Percentiles rank a stretch among this genome's conserved stretches.
Conservation (phyloP, 2,329 filamentous ascomycete species). For the Colletotrichum spinosum region DNA sequence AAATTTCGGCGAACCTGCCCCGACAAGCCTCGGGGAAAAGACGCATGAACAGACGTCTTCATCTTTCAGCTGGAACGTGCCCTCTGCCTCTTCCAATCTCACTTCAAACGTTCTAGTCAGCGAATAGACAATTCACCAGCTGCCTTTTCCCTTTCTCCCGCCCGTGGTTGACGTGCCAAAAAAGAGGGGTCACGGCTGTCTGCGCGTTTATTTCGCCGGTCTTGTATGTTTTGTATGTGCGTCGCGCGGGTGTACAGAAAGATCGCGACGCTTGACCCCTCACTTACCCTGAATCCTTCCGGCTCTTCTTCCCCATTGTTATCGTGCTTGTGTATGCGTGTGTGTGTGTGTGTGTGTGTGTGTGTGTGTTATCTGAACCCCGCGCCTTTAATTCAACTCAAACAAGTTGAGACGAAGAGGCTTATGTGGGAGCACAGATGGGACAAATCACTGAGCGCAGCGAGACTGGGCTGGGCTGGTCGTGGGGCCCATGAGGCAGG, state of each 20-base stretch:
- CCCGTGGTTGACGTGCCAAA: background rate
- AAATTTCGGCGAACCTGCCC: no score
- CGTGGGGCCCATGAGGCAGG: slow-evolving; percentile 23
- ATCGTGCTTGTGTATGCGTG: background rate
- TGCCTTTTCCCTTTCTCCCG: no score
- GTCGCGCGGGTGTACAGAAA: no score
- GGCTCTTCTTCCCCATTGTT: no score
- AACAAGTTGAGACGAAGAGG: slow-evolving; percentile 36
- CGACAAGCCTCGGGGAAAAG: no score
- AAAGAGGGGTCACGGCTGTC: background rate
- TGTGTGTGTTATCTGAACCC: slow-evolving; percentile 23
- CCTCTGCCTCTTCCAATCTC: no score
- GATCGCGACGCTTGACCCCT: no score
- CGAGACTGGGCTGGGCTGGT: background rate
- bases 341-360: slow-evolving; percentile 3
- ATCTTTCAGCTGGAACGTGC: no score
- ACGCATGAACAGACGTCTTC: no score
- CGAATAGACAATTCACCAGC: background rate
- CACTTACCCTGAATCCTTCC: no score
- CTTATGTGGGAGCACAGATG: slow-evolving; percentile 34
- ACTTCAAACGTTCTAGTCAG: no score
- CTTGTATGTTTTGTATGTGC: background rate
- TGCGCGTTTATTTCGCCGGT: slow-evolving; percentile 1
- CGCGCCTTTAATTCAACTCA: slow-evolving; percentile 34
- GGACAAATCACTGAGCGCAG: slow-evolving; percentile 11